Evolutionary conservation across 208 protist species (phyloP).

Genomic region (Phytomonas serpens): DNA sequence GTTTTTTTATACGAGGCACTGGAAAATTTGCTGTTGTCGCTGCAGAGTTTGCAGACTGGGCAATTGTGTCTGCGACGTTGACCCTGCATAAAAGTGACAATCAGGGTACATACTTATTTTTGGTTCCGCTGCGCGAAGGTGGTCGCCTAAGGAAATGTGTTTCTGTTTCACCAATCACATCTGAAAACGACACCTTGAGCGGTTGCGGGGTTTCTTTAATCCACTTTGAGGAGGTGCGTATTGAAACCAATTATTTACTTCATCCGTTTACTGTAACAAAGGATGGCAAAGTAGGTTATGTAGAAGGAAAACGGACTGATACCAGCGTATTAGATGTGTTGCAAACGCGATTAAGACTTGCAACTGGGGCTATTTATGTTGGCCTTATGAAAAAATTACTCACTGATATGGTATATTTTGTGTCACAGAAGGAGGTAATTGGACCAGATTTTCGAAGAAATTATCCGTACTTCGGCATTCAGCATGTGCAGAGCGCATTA

Average conservation of each 20-base stretch:
- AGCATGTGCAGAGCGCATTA: constrained; percentile 80
- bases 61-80: constrained; percentile 70
- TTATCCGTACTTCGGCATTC: constrained; percentile 78
- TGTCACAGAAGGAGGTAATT: constrained; percentile 57
- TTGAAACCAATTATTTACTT: constrained; percentile 50
- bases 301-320: constrained; percentile 24
- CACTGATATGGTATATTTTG: constrained; percentile 48
- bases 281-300: constrained; percentile 30
- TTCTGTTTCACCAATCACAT: constrained; percentile 22
- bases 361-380: constrained; percentile 60
- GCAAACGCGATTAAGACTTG: constrained; percentile 48
- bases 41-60: constrained; percentile 68
- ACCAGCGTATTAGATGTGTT: constrained; percentile 43
- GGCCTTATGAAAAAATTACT: constrained; percentile 58
- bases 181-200: constrained; percentile 37
- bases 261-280: constrained; percentile 48
- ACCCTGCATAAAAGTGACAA: constrained; percentile 71
- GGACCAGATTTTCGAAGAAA: constrained; percentile 66
- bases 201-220: constrained; percentile 52
- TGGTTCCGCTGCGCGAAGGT: constrained; percentile 57
- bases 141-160: not conserved
- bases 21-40: constrained; percentile 81
- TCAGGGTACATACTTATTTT: constrained; percentile 64
- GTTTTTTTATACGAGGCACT: constrained; percentile 71
- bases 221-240: constrained; percentile 68